These are phyloP conservation scores for Fusarium sp. DNA, from an alignment of 2,329 filamentous ascomycete genomes.

Conservation along the genomic window DNA sequence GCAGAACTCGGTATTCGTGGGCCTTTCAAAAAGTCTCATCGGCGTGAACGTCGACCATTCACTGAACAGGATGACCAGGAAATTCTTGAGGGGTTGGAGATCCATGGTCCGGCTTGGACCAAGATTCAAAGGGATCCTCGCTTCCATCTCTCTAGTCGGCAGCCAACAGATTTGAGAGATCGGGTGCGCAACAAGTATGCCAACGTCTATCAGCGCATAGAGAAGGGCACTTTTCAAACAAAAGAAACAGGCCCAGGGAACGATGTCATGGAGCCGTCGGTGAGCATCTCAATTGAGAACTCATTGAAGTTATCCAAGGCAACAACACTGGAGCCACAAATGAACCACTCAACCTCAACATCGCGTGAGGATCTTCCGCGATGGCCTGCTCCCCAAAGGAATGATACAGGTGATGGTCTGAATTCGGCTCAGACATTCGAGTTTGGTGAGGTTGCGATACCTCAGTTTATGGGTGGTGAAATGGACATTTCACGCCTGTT, in stretches of 20 bases:
- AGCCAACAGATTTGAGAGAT: constrained; percentile 72
- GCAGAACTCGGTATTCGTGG: constrained; percentile 68
- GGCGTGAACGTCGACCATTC: constrained; percentile 69
- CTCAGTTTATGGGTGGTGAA: constrained; percentile 61
- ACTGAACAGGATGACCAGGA: constrained; percentile 71
- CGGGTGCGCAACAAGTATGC: constrained; percentile 73
- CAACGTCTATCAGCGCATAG: constrained; percentile 65
- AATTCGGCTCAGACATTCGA: constrained; percentile 53
- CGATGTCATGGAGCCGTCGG: constrained; percentile 62
- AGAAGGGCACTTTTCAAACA: constrained; percentile 63
- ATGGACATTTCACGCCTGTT: constrained; percentile 72
- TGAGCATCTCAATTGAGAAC: constrained; percentile 62
- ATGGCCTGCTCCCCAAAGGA: constrained; percentile 54
- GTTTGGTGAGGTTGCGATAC: constrained; percentile 55
- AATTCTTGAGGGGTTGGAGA: constrained; percentile 68
- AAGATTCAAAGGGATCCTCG: constrained; percentile 70
- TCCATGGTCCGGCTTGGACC: constrained; percentile 73
- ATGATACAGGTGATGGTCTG: constrained; percentile 46
- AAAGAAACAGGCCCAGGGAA: constrained; percentile 56
- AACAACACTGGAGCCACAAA: constrained; percentile 53
- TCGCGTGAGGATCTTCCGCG: constrained; percentile 61
- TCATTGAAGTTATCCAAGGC: constrained; percentile 55
- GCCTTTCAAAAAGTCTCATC: constrained; percentile 70
- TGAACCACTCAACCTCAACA: constrained; percentile 52
- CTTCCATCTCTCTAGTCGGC: constrained; percentile 67